Conservation (phyloP, 2,329 filamentous ascomycete genomes). For the Venturiaceae sp. region DNA sequence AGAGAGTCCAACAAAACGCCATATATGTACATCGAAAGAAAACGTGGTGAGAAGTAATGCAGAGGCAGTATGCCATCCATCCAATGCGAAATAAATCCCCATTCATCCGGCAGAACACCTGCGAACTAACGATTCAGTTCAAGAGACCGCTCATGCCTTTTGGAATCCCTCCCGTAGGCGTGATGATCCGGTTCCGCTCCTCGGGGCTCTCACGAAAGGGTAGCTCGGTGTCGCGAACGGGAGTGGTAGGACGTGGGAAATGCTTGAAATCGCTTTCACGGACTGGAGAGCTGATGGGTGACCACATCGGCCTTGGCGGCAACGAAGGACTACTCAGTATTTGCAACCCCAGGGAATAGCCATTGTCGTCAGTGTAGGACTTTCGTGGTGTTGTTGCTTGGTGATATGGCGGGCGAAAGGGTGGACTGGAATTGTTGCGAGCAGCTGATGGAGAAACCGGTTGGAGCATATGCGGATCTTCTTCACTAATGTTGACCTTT, state of each 20-base stretch:
- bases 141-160: background rate
- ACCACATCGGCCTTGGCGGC: background rate
- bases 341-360: background rate
- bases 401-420: background rate
- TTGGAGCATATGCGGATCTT: background rate
- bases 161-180: background rate
- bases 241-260: background rate
- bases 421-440: conserved; percentile 2
- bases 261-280: background rate
- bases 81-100: background rate
- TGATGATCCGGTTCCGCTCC: conserved; percentile 4
- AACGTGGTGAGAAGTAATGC: background rate
- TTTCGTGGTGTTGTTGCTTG: background rate
- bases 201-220: background rate
- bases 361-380: background rate
- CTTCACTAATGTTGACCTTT: background rate
- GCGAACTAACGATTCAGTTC: background rate
- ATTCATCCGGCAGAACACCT: too few species aligned
- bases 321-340: background rate
- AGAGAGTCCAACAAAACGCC: background rate
- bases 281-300: background rate
- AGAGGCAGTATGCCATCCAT: background rate
- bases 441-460: conserved; percentile 1
- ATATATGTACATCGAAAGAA: background rate
- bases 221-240: background rate